These are phyloP conservation scores for Bryopsis sp. DNA, from an alignment of 139 green algal genomes.

Conservation along the genomic window DNA sequence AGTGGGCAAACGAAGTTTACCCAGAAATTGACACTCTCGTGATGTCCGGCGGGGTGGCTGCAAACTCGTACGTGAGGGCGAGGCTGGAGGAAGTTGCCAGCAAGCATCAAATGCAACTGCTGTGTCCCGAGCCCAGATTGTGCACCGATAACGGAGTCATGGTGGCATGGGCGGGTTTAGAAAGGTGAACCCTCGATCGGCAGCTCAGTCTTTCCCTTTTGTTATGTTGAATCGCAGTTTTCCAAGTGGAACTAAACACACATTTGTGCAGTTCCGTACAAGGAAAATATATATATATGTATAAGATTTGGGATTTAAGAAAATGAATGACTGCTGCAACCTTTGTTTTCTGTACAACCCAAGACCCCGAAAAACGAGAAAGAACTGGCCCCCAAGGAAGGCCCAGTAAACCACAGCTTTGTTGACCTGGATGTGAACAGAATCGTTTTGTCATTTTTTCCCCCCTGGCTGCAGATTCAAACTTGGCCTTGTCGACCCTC, in stretches of 20 bases:
- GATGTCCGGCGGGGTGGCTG: conserved; percentile 88
- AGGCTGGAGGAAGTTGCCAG: conserved; percentile 41
- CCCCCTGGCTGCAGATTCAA: neutral
- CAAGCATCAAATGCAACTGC: conserved; percentile 43
- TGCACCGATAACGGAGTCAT: conserved; percentile 99
- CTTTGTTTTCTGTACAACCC: neutral
- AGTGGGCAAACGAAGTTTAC: neutral
- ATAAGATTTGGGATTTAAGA: neutral
- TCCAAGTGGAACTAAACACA: neutral
- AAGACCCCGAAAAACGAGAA: no score
- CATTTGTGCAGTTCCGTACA: neutral
- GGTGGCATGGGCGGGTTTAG: conserved; percentile 92
- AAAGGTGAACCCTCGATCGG: conserved; percentile 39
- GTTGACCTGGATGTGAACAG: no score
- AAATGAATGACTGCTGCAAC: neutral
- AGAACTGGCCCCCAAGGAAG: no score
- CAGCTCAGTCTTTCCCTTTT: conserved; percentile 7
- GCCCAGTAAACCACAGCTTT: no score
- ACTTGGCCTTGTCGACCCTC: conserved; percentile 33
- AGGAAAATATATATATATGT: neutral
- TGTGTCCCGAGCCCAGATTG: conserved; percentile 68
- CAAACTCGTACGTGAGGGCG: conserved; percentile 67
- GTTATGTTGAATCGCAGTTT: neutral
- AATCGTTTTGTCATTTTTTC: no score
- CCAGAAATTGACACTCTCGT: conserved; percentile 54